phyloP scores from a whole-genome alignment of 1,284 basidiomycete species.

The Cryptococcus jaspeensis region DNA sequence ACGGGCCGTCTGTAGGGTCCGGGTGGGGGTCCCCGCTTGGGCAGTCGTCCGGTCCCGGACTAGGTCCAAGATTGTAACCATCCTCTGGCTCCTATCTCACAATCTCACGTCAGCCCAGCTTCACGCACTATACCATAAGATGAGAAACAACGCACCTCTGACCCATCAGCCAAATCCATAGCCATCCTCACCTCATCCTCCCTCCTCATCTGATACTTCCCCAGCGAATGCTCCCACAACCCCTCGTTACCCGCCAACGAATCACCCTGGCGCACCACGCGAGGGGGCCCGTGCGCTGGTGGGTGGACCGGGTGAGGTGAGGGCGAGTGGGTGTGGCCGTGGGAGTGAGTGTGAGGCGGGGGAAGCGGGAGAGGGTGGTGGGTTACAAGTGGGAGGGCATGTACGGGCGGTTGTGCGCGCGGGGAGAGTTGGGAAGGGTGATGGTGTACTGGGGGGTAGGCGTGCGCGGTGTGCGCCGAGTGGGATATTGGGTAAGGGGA shows the following conservation, averaged over 20 bases:
- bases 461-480: too few species aligned
- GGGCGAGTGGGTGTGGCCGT: background rate
- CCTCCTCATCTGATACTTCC: slow-evolving; percentile 38
- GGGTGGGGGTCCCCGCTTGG: too few species aligned
- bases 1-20: too few species aligned
- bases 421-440: too few species aligned
- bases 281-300: background rate
- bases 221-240: slow-evolving; percentile 40
- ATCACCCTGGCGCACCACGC: slow-evolving; percentile 27
- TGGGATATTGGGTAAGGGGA: too few species aligned
- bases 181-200: slow-evolving; percentile 38
- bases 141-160: background rate
- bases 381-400: background rate
- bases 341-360: background rate
- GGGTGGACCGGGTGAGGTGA: too few species aligned
- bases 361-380: background rate
- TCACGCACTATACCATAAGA: background rate
- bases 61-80: too few species aligned
- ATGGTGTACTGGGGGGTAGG: too few species aligned
- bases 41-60: too few species aligned
- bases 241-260: slow-evolving; percentile 35
- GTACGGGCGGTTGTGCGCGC: background rate
- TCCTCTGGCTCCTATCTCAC: too few species aligned
- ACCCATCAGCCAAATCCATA: slow-evolving; percentile 7
- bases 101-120: too few species aligned